Conservation (phyloP, 2,329 filamentous ascomycete genomes). For the Aureobasidium sp. region DNA sequence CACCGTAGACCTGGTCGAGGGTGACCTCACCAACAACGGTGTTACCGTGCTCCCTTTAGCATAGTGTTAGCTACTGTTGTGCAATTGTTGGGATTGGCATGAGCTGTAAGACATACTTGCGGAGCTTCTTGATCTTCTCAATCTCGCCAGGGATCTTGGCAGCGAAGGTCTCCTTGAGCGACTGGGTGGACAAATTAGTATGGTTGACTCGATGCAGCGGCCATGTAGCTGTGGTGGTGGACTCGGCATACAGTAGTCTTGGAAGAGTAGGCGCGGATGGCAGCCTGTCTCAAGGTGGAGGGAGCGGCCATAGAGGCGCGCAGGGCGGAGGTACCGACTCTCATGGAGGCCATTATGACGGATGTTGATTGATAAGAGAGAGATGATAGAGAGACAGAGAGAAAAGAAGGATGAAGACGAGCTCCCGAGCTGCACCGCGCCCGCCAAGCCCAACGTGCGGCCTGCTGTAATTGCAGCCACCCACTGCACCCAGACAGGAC, state of each 20-base stretch:
- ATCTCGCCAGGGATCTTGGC: constrained; percentile 93
- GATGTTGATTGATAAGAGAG: constrained; percentile 32
- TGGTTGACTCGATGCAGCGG: constrained; percentile 6
- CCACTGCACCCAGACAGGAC: neutral
- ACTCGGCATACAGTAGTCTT: constrained; percentile 68
- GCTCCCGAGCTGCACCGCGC: constrained; percentile 1
- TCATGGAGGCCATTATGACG: constrained; percentile 70
- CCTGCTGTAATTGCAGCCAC: neutral
- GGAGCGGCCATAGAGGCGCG: constrained; percentile 62
- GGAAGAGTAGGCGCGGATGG: constrained; percentile 82
- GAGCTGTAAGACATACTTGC: constrained; percentile 61
- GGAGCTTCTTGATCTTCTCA: constrained; percentile 97
- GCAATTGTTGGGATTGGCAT: neutral
- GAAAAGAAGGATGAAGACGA: constrained; percentile 14
- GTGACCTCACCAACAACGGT: constrained; percentile 97
- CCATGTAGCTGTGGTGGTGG: constrained; percentile 12
- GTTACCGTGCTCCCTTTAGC: constrained; percentile 75
- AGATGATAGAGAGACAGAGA: constrained; percentile 24
- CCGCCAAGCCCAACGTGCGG: neutral
- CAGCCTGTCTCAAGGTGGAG: constrained; percentile 44
- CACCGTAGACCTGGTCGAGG: constrained; percentile 98
- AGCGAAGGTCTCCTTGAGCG: constrained; percentile 96
- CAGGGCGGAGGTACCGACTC: constrained; percentile 74
- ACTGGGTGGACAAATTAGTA: constrained; percentile 48
- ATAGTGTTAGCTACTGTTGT: constrained; percentile 20